phyloP scores from a whole-genome alignment of 129 eudicot species.

The Ambrosia artemisiifolia region DNA sequence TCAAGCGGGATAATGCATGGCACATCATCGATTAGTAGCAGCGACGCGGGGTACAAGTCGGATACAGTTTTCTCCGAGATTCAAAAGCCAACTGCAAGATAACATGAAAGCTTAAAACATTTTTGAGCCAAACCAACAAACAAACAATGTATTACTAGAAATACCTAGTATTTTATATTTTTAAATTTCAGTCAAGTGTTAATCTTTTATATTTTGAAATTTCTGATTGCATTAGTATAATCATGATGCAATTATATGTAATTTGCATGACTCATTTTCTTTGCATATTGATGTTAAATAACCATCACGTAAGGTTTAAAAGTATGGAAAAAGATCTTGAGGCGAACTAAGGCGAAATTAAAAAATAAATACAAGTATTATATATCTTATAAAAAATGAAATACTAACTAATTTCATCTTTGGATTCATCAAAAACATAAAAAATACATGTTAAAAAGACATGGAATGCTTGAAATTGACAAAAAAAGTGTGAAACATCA shows the following conservation, averaged over 20 bases:
- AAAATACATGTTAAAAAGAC: too few species aligned
- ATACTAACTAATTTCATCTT: too few species aligned
- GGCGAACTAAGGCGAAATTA: too few species aligned
- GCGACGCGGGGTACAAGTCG: slow-evolving; percentile 20
- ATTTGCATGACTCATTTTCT: neutral
- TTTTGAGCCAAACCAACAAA: neutral
- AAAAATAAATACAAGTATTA: too few species aligned
- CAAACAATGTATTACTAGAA: neutral
- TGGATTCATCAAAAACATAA: too few species aligned
- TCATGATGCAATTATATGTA: neutral
- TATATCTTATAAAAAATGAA: too few species aligned
- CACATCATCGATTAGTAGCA: slow-evolving; percentile 13
- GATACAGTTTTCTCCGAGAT: slow-evolving; percentile 37
- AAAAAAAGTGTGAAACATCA: too few species aligned
- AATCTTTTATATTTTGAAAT: neutral
- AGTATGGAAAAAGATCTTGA: too few species aligned
- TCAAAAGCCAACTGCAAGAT: slow-evolving; percentile 16
- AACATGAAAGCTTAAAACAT: neutral
- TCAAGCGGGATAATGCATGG: slow-evolving; percentile 14
- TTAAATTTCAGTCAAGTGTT: neutral
- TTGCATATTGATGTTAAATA: neutral
- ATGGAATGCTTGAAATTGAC: too few species aligned
- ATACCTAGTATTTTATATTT: neutral
- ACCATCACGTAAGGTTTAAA: neutral
- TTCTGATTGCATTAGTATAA: neutral